phyloP scores from a whole-genome alignment of 768 basidiomycete genomes.

The Hirschioporus abietinus region DNA sequence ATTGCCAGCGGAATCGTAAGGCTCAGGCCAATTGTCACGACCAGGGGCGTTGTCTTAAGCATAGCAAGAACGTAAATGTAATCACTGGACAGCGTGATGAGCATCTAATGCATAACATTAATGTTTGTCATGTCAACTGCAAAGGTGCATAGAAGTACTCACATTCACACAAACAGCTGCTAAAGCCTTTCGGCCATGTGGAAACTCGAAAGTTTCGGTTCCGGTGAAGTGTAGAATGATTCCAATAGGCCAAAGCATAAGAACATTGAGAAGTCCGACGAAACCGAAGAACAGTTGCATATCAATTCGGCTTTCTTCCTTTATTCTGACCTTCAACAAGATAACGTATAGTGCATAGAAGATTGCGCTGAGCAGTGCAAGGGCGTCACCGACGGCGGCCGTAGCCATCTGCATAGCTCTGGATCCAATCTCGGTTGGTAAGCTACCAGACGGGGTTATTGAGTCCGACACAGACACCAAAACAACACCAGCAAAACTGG shows the following conservation, averaged over 20 bases:
- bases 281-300: slow-evolving; percentile 97
- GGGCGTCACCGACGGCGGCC: slow-evolving; percentile 68
- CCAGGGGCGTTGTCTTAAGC: slow-evolving; percentile 94
- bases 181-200: slow-evolving; percentile 44
- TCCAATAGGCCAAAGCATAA: slow-evolving; percentile 71
- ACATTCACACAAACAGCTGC: slow-evolving; percentile 53
- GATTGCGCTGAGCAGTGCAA: slow-evolving; percentile 82
- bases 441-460: slow-evolving; percentile 20
- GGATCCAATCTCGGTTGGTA: slow-evolving; percentile 10
- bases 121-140: background rate
- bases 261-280: slow-evolving; percentile 82
- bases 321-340: slow-evolving; percentile 83
- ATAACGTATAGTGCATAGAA: slow-evolving; percentile 89
- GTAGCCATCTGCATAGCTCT: slow-evolving; percentile 21
- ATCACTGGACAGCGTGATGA: slow-evolving; percentile 78
- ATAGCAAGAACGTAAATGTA: slow-evolving; percentile 85
- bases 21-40: slow-evolving; percentile 88
- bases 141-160: slow-evolving; percentile 17
- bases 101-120: slow-evolving; percentile 48
- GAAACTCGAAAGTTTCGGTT: slow-evolving; percentile 70
- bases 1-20: slow-evolving; percentile 93
- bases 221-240: slow-evolving; percentile 69
- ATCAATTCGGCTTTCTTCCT: slow-evolving; percentile 74
- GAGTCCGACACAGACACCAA: slow-evolving; percentile 90
- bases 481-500: slow-evolving; percentile 75